Evolutionary conservation across 257 asterid genomes (phyloP), one percentile per base, ranked within the genome.

Genomic region (Verbena officinalis): DNA sequence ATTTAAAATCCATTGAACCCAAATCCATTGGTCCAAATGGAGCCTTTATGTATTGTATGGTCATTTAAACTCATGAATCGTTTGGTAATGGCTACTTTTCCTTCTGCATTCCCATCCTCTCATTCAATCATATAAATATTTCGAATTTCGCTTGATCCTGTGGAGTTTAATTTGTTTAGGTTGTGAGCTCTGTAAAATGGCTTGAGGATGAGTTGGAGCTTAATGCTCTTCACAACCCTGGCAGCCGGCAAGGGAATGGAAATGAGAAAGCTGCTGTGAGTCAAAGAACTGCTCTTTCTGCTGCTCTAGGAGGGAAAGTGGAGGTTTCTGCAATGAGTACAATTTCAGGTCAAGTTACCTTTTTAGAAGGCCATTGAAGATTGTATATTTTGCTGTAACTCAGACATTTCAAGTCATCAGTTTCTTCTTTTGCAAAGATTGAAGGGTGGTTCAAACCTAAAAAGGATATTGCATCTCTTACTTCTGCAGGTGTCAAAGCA

Each of bases 171-270:
- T 48, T 48, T 75, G 68, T 51, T 38, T 82, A 94, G 99, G 99
- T 94, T 64, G 99, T 94, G 70, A 94, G 99, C 83, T 88, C 99
- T 59, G 97, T 94, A 72, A 90, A 94, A 71, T 94, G 99, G 99
- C 99, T 94, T 79, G 99, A 94, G 78, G 99, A 94, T 84, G 99
- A 94, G 87, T 82, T 94, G 87, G 99, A 94, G 83, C 95, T 94
- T 60, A 94, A 91, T 73, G 96, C 98, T 67, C 98, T 94, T 74
- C 99, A 94, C 74, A 90, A 87, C 80, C 99, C 99, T 44, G 95
- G 96, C 77, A 94, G 97, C 71, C 84, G 86, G 69, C 86, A 86
- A 54, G 99, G 96, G 31, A 88, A 78, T 68, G 97, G 96, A 75
- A 94, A 88, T 73, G 97, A 94, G 77, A 94, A 90, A 81, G 95